These are phyloP conservation scores for Malus hybrid DNA, from an alignment of 331 rosid species.

Conservation along the genomic window DNA sequence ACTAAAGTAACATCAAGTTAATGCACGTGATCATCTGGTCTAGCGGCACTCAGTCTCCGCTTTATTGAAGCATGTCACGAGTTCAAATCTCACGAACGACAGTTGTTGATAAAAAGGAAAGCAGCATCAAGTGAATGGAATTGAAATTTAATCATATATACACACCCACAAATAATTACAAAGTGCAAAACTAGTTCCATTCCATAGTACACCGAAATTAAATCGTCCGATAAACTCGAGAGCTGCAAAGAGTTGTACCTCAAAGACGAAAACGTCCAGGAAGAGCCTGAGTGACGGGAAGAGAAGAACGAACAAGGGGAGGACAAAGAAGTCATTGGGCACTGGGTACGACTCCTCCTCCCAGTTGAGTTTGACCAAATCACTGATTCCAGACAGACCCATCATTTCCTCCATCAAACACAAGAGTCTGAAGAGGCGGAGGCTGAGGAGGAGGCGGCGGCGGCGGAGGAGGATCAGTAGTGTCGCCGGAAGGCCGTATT, in stretches of 20 bases:
- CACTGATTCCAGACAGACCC: slow-evolving; percentile 11
- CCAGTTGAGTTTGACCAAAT: slow-evolving; percentile 36
- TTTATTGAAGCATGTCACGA: not conserved
- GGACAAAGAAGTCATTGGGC: slow-evolving; percentile 44
- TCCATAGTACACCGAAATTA: not conserved
- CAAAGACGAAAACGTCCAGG: slow-evolving; percentile 65
- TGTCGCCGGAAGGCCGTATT: not conserved
- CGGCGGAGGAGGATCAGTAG: too few relatives aligned
- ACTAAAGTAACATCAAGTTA: not conserved
- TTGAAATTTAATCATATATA: not conserved
- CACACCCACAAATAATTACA: not conserved
- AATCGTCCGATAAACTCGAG: not conserved
- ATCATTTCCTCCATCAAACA: not conserved
- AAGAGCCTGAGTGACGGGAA: slow-evolving; percentile 65
- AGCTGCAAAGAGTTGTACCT: slow-evolving; percentile 37
- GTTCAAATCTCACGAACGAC: not conserved
- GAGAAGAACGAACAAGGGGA: slow-evolving; percentile 65
- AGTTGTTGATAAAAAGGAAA: not conserved
- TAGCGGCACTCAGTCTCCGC: not conserved
- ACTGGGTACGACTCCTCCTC: slow-evolving; percentile 63
- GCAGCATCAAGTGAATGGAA: not conserved
- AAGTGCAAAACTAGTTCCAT: not conserved
- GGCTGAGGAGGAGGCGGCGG: not conserved
- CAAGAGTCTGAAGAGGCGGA: not conserved
- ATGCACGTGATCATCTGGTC: not conserved